phyloP scores from a whole-genome alignment of 2,329 filamentous ascomycete genomes.

The Penicillium corylophilum region DNA sequence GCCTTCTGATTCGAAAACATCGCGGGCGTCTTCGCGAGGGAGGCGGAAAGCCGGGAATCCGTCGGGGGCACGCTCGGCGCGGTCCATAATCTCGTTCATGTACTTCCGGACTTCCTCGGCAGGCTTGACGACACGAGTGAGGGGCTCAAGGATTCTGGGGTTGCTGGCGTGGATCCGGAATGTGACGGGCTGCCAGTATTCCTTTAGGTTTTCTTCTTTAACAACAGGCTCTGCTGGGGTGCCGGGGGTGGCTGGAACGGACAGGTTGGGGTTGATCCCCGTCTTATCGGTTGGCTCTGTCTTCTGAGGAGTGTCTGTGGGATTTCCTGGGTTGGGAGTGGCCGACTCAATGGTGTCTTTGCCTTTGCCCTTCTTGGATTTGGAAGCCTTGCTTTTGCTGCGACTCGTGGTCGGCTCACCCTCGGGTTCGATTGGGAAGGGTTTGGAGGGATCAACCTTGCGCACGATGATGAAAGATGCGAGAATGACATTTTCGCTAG shows the following conservation, averaged over 20 bases:
- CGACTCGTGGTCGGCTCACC: conserved; percentile 30
- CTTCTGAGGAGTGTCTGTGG: conserved; percentile 22
- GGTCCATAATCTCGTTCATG: conserved; percentile 59
- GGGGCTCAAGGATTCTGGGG: conserved; percentile 53
- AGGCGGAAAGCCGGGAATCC: conserved; percentile 57
- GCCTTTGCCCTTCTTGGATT: conserved; percentile 39
- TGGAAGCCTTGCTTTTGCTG: conserved; percentile 32
- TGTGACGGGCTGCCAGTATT: conserved; percentile 55
- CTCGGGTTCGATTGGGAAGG: conserved; percentile 38
- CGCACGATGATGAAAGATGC: conserved; percentile 49
- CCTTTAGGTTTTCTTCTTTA: conserved; percentile 35
- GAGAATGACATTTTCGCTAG: conserved; percentile 46
- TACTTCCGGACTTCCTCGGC: conserved; percentile 53
- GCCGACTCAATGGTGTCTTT: conserved; percentile 13
- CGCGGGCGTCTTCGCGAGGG: conserved; percentile 43
- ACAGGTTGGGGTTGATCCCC: conserved; percentile 7
- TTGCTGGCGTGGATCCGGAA: conserved; percentile 56
- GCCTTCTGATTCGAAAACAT: conserved; percentile 29
- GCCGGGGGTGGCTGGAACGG: conserved; percentile 6
- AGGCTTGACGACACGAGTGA: conserved; percentile 57
- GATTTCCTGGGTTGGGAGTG: conserved; percentile 9
- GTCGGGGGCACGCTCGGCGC: conserved; percentile 55
- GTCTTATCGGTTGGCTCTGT: conserved; percentile 13
- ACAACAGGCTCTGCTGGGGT: conserved; percentile 9
- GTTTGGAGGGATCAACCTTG: conserved; percentile 41